phyloP scores from a whole-genome alignment of 1,284 basidiomycete genomes.

The Marasmius fiardii region DNA sequence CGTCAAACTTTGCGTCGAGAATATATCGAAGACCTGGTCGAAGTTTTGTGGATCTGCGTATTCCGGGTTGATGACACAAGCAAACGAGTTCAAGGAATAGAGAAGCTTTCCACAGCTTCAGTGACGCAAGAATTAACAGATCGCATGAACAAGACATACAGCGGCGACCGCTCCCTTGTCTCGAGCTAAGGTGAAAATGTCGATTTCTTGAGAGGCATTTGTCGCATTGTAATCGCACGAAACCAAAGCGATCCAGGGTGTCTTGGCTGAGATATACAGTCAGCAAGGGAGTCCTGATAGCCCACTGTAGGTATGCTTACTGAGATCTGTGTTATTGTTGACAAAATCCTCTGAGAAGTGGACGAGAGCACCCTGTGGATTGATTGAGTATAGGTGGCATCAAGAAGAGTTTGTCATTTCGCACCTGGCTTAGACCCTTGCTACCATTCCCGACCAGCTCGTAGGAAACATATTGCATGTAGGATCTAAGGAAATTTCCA shows the following conservation, averaged over 20 bases:
- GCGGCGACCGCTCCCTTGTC: constrained; percentile 78
- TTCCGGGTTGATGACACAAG: constrained; percentile 72
- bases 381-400: not conserved
- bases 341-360: constrained; percentile 69
- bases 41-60: constrained; percentile 66
- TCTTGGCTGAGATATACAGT: constrained; percentile 44
- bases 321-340: constrained; percentile 34
- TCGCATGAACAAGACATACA: constrained; percentile 34
- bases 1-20: constrained; percentile 54
- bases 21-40: constrained; percentile 79
- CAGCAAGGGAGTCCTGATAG: constrained; percentile 9
- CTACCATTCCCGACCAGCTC: constrained; percentile 51
- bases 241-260: constrained; percentile 88
- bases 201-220: constrained; percentile 48
- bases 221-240: constrained; percentile 79
- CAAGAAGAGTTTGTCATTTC: constrained; percentile 13
- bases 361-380: constrained; percentile 64
- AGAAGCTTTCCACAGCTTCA: constrained; percentile 48
- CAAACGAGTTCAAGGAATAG: constrained; percentile 69
- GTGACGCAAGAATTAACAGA: not conserved
- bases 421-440: constrained; percentile 50
- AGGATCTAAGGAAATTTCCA: constrained; percentile 38
- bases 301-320: constrained; percentile 26
- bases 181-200: constrained; percentile 79
- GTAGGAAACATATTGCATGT: constrained; percentile 54